A percentile compares a stretch with the other conserved stretches of the same genome.
These are phyloP conservation scores for Paracoccidioides brasiliensis DNA, from an alignment of 2,329 filamentous ascomycete genomes.

Conservation along the genomic window DNA sequence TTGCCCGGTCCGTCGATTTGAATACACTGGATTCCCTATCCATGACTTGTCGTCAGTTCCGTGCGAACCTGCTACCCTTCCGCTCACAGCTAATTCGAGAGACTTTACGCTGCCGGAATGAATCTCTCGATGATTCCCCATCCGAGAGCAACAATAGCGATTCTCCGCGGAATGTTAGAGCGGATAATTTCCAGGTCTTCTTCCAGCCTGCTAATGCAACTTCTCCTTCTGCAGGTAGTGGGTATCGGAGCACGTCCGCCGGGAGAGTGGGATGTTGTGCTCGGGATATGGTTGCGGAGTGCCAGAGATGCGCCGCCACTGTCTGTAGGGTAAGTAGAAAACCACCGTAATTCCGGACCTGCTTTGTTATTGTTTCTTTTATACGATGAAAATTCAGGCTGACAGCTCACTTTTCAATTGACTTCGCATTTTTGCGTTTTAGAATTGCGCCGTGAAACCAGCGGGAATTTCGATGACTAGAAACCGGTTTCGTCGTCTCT, in stretches of 20 bases:
- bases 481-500: conserved; percentile 69
- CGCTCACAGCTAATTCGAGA: conserved; percentile 58
- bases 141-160: conserved; percentile 19
- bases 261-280: conserved; percentile 70
- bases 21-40: conserved; percentile 78
- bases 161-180: conserved; percentile 17
- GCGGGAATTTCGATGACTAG: conserved; percentile 54
- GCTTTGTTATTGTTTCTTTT: no score
- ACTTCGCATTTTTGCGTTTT: conserved; percentile 4
- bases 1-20: conserved; percentile 68
- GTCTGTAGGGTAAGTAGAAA: conserved; percentile 61
- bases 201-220: conserved; percentile 6
- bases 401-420: background rate
- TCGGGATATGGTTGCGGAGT: conserved; percentile 73
- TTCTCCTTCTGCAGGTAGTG: background rate
- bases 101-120: conserved; percentile 69
- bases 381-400: no score
- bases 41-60: conserved; percentile 67
- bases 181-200: conserved; percentile 11
- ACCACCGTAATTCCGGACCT: background rate
- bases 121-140: conserved; percentile 33
- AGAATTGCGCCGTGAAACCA: conserved; percentile 86
- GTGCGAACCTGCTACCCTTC: conserved; percentile 64
- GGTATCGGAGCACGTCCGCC: conserved; percentile 19
- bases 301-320: conserved; percentile 60